Evolutionary conservation across 2,329 filamentous ascomycete genomes (phyloP).

Genomic region (Colletotrichum musicola): DNA sequence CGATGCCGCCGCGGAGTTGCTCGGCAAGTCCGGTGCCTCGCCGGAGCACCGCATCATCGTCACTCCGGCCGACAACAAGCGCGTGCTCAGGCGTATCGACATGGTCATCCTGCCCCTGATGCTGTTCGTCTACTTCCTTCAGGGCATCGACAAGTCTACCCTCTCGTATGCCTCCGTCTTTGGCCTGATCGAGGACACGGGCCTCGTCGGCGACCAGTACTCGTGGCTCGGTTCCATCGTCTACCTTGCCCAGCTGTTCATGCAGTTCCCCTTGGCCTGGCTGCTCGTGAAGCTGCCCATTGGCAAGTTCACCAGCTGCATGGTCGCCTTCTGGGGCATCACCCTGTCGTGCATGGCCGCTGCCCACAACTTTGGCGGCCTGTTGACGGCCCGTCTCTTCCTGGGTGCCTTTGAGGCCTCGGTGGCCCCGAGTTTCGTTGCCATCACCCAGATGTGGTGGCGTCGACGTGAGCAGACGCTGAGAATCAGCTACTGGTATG

Average conservation of each 20-base stretch:
- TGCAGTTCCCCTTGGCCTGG: slow-evolving; percentile 67
- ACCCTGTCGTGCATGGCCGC: slow-evolving; percentile 64
- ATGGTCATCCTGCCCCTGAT: slow-evolving; percentile 59
- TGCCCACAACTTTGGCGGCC: slow-evolving; percentile 59
- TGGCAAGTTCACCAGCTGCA: slow-evolving; percentile 64
- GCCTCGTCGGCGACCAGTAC: slow-evolving; percentile 67
- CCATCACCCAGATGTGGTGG: slow-evolving; percentile 60
- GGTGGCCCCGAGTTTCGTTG: slow-evolving; percentile 61
- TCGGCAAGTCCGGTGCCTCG: slow-evolving; percentile 49
- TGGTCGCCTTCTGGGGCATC: slow-evolving; percentile 67
- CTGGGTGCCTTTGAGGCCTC: slow-evolving; percentile 62
- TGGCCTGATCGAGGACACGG: slow-evolving; percentile 69
- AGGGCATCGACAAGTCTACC: slow-evolving; percentile 51
- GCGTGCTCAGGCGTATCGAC: slow-evolving; percentile 55
- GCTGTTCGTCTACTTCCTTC: slow-evolving; percentile 72
- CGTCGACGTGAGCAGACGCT: slow-evolving; percentile 50
- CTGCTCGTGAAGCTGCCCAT: slow-evolving; percentile 66
- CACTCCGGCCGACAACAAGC: slow-evolving; percentile 49
- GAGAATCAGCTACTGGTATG: slow-evolving; percentile 48
- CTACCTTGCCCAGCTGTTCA: slow-evolving; percentile 70
- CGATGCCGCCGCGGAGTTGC: slow-evolving; percentile 60
- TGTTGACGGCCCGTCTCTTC: slow-evolving; percentile 59
- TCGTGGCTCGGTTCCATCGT: slow-evolving; percentile 74
- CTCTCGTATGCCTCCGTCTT: slow-evolving; percentile 70
- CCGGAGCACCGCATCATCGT: slow-evolving; percentile 46